A percentile compares a stretch with the other conserved stretches of the same genome.
These are phyloP conservation scores for Crithidia expoeki DNA, from an alignment of 208 protist genomes.

Conservation along the genomic window DNA sequence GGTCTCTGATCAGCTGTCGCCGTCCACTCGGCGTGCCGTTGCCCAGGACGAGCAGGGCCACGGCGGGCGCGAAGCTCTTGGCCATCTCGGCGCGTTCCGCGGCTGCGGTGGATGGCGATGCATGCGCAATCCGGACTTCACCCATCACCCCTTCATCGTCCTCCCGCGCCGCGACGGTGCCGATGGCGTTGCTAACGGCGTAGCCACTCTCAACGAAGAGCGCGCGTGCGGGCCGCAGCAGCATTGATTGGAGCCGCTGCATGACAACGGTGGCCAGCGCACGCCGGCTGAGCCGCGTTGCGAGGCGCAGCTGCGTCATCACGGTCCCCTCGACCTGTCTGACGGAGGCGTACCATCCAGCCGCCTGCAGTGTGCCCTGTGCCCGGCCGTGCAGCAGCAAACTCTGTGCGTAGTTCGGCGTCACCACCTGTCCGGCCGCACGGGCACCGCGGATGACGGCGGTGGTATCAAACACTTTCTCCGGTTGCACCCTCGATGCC, in stretches of 20 bases:
- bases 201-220: slow-evolving; percentile 28
- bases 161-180: neutral
- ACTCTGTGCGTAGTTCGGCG: slow-evolving; percentile 52
- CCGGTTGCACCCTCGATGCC: neutral
- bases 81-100: slow-evolving; percentile 35
- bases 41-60: slow-evolving; percentile 51
- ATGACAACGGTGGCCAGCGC: slow-evolving; percentile 17
- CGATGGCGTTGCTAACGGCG: slow-evolving; percentile 3
- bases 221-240: slow-evolving; percentile 24
- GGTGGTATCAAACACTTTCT: neutral
- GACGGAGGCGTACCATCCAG: slow-evolving; percentile 37
- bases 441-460: slow-evolving; percentile 15
- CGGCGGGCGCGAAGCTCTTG: slow-evolving; percentile 44
- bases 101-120: neutral
- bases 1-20: slow-evolving; percentile 57
- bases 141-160: slow-evolving; percentile 4
- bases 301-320: slow-evolving; percentile 39
- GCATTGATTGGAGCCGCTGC: slow-evolving; percentile 23
- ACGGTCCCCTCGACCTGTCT: slow-evolving; percentile 42
- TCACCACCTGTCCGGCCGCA: slow-evolving; percentile 27
- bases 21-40: slow-evolving; percentile 33
- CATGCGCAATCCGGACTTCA: slow-evolving; percentile 11
- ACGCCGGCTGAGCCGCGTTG: slow-evolving; percentile 30
- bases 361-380: slow-evolving; percentile 62
- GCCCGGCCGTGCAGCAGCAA: slow-evolving; percentile 65